Evolutionary conservation across 1,284 basidiomycete species (phyloP).

Genomic region (Cutaneotrichosporon mucoides): DNA sequence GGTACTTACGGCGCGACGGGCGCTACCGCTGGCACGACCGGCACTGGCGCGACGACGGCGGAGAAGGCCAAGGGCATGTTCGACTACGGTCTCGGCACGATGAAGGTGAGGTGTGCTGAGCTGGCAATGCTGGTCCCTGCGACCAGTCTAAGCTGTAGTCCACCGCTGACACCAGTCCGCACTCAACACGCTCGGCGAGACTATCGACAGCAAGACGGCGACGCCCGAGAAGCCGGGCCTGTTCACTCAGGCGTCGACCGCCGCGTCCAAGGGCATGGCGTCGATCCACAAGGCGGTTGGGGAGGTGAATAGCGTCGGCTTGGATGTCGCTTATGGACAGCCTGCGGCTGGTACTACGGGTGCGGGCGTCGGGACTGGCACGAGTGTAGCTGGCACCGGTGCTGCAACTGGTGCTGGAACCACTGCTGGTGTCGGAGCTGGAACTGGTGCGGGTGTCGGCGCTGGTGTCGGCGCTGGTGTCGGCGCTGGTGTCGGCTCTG

Average conservation of each 20-base stretch:
- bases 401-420: background rate
- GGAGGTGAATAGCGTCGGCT: constrained; percentile 2
- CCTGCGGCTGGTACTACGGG: background rate
- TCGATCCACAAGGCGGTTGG: constrained; percentile 22
- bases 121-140: too few relatives aligned
- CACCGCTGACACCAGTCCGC: constrained; percentile 26
- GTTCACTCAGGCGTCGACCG: constrained; percentile 39
- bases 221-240: constrained; percentile 43
- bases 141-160: too few relatives aligned
- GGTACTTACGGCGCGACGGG: background rate
- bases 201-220: constrained; percentile 43
- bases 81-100: constrained; percentile 26
- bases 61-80: constrained; percentile 33
- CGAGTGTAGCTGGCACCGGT: background rate
- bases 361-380: background rate
- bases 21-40: background rate
- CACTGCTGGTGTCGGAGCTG: constrained; percentile 2
- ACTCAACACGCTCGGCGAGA: constrained; percentile 35
- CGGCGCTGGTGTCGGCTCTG: too few relatives aligned
- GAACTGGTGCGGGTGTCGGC: background rate
- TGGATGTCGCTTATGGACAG: constrained; percentile 4
- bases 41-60: background rate
- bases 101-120: constrained; percentile 26
- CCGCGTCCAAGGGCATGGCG: constrained; percentile 32
- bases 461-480: too few relatives aligned